Base-by-base conservation (phyloP, 2,329 filamentous ascomycete genomes). In the Myriosclerotinia duriaeana region DNA sequence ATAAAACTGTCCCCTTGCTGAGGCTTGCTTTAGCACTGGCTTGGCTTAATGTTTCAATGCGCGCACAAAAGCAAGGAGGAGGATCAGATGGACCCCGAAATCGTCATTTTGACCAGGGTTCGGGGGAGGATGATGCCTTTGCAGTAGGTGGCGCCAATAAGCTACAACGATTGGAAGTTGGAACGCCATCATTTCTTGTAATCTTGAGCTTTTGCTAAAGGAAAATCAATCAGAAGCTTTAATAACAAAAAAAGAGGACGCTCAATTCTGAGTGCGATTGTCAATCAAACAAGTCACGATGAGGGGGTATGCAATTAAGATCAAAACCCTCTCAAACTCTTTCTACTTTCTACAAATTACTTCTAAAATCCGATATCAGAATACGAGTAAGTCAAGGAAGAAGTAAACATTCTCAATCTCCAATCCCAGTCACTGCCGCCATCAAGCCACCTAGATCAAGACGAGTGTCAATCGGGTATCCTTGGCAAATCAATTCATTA, bases 81-180 rank as follows among this genome's bases (percentile, higher is more conserved):
- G 63, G 54, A 60, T 60, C 44, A 60, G 58, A 60, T 60, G 58
- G 58, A 60, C 58, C 58, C 58, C 58, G 58, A 60, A 60, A 60
- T 60, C 58, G 58, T 60, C 58, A 60, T 60, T 38, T 60, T 22
- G n/a, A 50, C 58, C 56, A 46, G 56, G 56, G 30, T 36, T 59
- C 42, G 56, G 56, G 20, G 58, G 30, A 17, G 44, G 34, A 50
- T 42, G 53, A 17, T 48, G n/a, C 54, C 53, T 52, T 12, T 65
- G 59, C 46, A 53, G 48, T 42, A n/a, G 48, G 58, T 50, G 58
- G 44, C 58, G 58, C 58, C 58, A 60, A 48, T 38, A 60, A 60
- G 44, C 58, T 50, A 60, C 44, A 22, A 38, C 20, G 44, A 60
- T 34, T 34, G n/a, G 50, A 20, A 38, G 38, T 50, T 15, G 44